These are phyloP conservation scores for Penicillium goetzii DNA, from an alignment of 495 filamentous ascomycete species.

Conservation along the genomic window DNA sequence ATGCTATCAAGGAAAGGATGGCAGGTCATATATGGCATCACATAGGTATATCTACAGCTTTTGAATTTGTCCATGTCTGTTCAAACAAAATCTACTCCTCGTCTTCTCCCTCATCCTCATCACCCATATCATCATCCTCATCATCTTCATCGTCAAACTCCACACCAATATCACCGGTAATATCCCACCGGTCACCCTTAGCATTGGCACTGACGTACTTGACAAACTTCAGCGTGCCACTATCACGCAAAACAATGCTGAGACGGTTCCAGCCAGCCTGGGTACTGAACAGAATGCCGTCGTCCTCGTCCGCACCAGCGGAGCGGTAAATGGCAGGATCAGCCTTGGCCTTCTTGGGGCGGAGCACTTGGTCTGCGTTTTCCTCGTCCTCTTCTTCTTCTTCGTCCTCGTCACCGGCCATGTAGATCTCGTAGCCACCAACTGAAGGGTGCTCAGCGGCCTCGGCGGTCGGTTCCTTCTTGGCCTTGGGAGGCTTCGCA, in stretches of 20 bases:
- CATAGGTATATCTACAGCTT: conserved; percentile 20
- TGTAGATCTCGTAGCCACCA: conserved; percentile 90
- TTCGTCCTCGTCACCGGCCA: conserved; percentile 81
- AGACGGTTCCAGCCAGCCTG: conserved; percentile 88
- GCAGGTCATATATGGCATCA: conserved; percentile 1
- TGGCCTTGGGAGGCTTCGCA: conserved; percentile 25
- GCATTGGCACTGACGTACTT: conserved; percentile 89
- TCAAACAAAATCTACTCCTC: conserved; percentile 14
- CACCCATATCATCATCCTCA: conserved; percentile 42
- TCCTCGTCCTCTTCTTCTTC: conserved; percentile 43
- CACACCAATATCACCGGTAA: conserved; percentile 65
- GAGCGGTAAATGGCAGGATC: conserved; percentile 88
- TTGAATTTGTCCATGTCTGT: conserved; percentile 4
- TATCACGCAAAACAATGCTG: conserved; percentile 85
- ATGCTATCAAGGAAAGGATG: not conserved
- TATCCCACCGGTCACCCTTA: conserved; percentile 90
- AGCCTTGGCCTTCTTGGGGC: conserved; percentile 39
- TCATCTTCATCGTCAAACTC: conserved; percentile 49
- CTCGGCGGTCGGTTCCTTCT: conserved; percentile 34
- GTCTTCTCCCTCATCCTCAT: conserved; percentile 28
- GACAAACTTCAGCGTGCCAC: conserved; percentile 85
- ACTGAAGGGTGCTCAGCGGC: conserved; percentile 58
- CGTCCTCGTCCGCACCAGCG: conserved; percentile 74
- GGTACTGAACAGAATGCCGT: conserved; percentile 88
- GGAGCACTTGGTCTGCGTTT: conserved; percentile 36